Base-by-base conservation (phyloP, 352 stramenopile species). In the Pythium plurisporium region DNA sequence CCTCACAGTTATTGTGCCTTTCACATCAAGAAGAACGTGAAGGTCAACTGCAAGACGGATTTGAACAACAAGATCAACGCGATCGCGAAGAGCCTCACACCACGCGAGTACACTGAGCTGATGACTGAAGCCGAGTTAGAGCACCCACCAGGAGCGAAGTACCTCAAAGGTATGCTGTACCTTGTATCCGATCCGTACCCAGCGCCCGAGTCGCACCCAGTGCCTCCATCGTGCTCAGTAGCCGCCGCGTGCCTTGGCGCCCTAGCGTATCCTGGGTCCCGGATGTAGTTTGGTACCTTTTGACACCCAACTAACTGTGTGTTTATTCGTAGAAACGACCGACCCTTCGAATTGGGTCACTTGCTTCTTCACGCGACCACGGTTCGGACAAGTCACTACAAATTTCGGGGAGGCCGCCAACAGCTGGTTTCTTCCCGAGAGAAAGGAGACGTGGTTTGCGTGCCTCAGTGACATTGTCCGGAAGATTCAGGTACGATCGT, bases 391-490 rank as follows among this genome's bases (percentile, higher is more conserved):
- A 27, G 58, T 55, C 11, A 55, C 49, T 10, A 59, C 48, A 2
- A 65, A 59, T 49, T 59, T 65, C 4, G 55, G 48, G 0, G 58
- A 65, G 20, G 59, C 41, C 34, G 38, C 26, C 23, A 65, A 65
- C 33, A 59, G 43, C 20, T 65, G 58, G 58, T 25, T 59, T 17
- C 38, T 55, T 7, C n/a, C 22, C 1, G 58, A 54, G 42, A 30
- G 49, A 2, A 34, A 54, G 25, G 10, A 59, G 5, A 54, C 40
- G 4, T 65, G 58, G 58, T 65, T 59, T 49, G 34, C 41, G n/a
- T 59, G 49, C 22, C 33, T 65, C 2, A 15, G 14, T 7, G 29
- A n/a, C 5, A 42, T 65, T 22, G 42, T 65, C 14, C 58, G 49
- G 1, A 65, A 65, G 26, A 49, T 23, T 1, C 48, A 59, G 41